These are phyloP conservation scores for Psilocybe subaeruginosa DNA, from an alignment of 768 basidiomycete species.

Conservation along the genomic window DNA sequence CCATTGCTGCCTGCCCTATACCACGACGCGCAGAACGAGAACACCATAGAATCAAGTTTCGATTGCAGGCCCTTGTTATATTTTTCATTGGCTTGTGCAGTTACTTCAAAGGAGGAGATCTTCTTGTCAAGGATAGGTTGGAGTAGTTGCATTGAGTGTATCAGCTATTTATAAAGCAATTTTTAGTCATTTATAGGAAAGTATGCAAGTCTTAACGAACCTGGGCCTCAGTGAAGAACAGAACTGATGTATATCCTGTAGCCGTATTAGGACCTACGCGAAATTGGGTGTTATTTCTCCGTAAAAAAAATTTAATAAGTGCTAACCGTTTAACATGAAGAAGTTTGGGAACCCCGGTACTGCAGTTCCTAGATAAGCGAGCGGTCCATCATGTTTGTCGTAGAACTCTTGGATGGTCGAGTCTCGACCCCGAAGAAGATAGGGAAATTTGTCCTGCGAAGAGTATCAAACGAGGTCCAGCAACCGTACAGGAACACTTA, in stretches of 20 bases:
- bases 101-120: constrained; percentile 39
- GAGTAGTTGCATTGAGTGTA: constrained; percentile 32
- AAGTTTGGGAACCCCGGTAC: constrained; percentile 52
- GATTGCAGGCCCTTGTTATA: constrained; percentile 44
- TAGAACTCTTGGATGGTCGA: constrained; percentile 42
- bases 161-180: neutral
- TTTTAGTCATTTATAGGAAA: neutral
- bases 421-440: constrained; percentile 32
- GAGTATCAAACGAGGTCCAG: neutral
- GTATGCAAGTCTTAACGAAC: constrained; percentile 20
- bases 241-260: constrained; percentile 48
- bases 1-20: constrained; percentile 39
- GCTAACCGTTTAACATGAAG: constrained; percentile 40
- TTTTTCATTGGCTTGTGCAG: constrained; percentile 32
- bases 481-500: neutral
- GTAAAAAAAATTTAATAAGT: neutral
- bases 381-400: constrained; percentile 39
- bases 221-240: constrained; percentile 47
- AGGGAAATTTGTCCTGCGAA: constrained; percentile 36
- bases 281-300: neutral
- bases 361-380: constrained; percentile 46
- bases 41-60: constrained; percentile 36
- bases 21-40: constrained; percentile 41
- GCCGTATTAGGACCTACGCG: constrained; percentile 44
- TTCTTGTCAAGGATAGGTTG: constrained; percentile 39